These are phyloP conservation scores for Cladorrhinum samala DNA, from an alignment of 495 filamentous ascomycete genomes.

Conservation along the genomic window DNA sequence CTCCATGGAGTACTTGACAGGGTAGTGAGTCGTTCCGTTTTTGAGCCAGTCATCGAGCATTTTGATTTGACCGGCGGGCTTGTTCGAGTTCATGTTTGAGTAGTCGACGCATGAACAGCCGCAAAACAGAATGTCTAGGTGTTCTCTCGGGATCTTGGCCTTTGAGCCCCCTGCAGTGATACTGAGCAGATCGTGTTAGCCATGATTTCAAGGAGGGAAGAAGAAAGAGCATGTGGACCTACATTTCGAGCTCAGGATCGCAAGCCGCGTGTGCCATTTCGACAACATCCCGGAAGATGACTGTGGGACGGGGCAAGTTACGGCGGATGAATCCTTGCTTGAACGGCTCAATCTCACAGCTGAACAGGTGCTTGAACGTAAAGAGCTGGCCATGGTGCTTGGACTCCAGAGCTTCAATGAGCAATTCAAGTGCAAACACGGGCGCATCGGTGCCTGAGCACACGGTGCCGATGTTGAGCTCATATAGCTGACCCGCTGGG, in stretches of 20 bases:
- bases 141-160: conserved; percentile 49
- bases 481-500: conserved; percentile 4
- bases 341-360: conserved; percentile 69
- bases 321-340: conserved; percentile 79
- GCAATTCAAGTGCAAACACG: conserved; percentile 56
- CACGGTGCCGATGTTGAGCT: conserved; percentile 62
- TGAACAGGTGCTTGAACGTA: conserved; percentile 61
- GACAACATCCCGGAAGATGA: conserved; percentile 64
- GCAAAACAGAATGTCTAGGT: conserved; percentile 62
- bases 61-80: conserved; percentile 23
- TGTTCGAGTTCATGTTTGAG: conserved; percentile 45
- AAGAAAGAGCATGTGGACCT: conserved; percentile 28
- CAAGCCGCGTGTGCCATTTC: conserved; percentile 43
- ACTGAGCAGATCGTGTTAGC: conserved; percentile 36
- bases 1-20: not conserved
- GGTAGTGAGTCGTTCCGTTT: not conserved
- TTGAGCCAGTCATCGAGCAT: conserved; percentile 8
- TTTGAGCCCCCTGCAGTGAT: conserved; percentile 66
- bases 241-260: conserved; percentile 43
- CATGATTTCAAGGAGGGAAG: not conserved
- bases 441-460: conserved; percentile 83
- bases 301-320: conserved; percentile 53
- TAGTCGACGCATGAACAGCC: conserved; percentile 79
- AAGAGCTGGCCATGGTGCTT: conserved; percentile 24
- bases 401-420: conserved; percentile 32